phyloP scores from a whole-genome alignment of 2,329 filamentous ascomycete species.

The Ophiostoma ulmi region DNA sequence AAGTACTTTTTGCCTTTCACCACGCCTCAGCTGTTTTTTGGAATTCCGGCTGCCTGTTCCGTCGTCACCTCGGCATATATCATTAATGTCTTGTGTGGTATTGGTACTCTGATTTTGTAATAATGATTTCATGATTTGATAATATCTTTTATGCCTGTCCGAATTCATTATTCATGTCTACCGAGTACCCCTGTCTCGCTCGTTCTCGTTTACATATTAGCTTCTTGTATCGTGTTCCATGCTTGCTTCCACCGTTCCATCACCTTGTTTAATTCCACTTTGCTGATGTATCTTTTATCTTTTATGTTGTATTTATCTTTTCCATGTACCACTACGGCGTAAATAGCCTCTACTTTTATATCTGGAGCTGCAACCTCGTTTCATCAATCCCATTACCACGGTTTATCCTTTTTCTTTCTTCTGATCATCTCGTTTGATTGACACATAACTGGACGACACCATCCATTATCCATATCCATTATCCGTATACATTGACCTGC shows the following conservation, averaged over 20 bases:
- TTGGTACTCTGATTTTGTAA: background rate
- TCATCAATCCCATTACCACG: background rate
- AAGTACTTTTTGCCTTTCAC: background rate
- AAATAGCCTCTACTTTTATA: background rate
- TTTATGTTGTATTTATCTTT: background rate
- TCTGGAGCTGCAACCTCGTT: background rate
- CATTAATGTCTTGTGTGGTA: too few relatives aligned
- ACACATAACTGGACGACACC: background rate
- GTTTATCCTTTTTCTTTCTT: background rate
- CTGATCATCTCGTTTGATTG: background rate
- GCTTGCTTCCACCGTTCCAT: background rate
- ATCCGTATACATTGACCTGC: too few relatives aligned
- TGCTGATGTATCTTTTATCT: background rate
- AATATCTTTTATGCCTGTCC: background rate
- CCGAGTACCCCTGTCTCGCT: background rate
- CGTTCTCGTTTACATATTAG: background rate
- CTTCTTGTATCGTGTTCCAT: slow-evolving; percentile 7
- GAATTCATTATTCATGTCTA: background rate
- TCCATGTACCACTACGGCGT: background rate
- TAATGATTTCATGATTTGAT: too few relatives aligned
- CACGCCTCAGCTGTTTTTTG: background rate
- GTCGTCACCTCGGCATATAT: background rate
- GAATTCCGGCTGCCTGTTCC: too few relatives aligned
- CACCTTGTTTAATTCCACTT: background rate
- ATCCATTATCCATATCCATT: background rate